phyloP scores from a whole-genome alignment of 2,329 filamentous ascomycete genomes.

The Sclerotinia trifoliorum region DNA sequence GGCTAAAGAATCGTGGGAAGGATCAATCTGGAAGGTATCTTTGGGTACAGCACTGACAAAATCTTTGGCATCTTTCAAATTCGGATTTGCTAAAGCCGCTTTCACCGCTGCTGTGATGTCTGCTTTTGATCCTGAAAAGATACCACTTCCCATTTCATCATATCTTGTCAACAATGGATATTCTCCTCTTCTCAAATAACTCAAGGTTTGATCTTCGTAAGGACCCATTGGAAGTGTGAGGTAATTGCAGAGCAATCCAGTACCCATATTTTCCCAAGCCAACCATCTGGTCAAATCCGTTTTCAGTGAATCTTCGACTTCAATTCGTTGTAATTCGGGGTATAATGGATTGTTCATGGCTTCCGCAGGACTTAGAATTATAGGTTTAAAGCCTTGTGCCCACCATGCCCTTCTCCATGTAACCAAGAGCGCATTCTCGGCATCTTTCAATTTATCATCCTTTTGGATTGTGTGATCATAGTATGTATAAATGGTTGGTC shows the following conservation, averaged over 20 bases:
- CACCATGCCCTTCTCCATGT: constrained; percentile 94
- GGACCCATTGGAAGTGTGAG: constrained; percentile 81
- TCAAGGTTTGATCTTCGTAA: constrained; percentile 68
- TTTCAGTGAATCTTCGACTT: constrained; percentile 62
- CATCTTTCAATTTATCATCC: constrained; percentile 62
- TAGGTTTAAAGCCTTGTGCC: constrained; percentile 85
- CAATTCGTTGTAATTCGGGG: constrained; percentile 61
- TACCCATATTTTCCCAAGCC: constrained; percentile 89
- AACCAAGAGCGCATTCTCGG: constrained; percentile 75
- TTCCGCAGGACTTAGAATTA: constrained; percentile 76
- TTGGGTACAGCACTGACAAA: constrained; percentile 61
- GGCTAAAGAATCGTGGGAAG: constrained; percentile 65
- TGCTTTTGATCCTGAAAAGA: constrained; percentile 69
- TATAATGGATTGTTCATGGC: constrained; percentile 82
- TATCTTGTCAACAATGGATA: constrained; percentile 74
- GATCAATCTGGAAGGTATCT: constrained; percentile 64
- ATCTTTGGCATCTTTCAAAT: constrained; percentile 56
- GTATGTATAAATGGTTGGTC: constrained; percentile 84
- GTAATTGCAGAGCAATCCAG: constrained; percentile 76
- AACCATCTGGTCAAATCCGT: constrained; percentile 79
- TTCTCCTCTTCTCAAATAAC: constrained; percentile 71
- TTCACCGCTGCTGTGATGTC: constrained; percentile 64
- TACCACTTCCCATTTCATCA: constrained; percentile 65
- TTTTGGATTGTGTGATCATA: constrained; percentile 70
- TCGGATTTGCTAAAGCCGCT: constrained; percentile 55